Evolutionary conservation across 164 flowering plant genomes (phyloP), one percentile per base, ranked within the genome.

Genomic region (Dillenia turbinata): DNA sequence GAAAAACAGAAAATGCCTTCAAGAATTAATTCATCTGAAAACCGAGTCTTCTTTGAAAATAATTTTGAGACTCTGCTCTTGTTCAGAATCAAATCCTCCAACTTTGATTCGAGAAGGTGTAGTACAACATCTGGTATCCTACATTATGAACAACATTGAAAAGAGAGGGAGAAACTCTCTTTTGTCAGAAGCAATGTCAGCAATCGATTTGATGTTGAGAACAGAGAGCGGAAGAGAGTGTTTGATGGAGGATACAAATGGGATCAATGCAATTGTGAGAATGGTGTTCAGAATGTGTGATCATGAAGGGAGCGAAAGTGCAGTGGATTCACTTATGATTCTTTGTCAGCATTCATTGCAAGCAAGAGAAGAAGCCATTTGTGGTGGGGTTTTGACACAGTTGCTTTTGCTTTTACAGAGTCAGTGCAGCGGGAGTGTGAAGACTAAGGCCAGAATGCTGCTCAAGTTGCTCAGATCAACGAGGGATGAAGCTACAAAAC

Each of bases 401-500:
- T 57, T 86, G 64, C 66, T 89, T 53, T 60, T 89, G 56, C 81
- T 89, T 1, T 68, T 89, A 10, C 92, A 86, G 71, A 86, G 90
- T 73, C 88, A 86, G 70, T 85, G 88, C 22, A 69, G 72, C 66
- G 64, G 59, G 16, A 75, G 79, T 67, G 75, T 73, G 22, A 89
- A 86, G 70, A 72, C 71, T 46, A 85, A 72, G 76, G 92, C 90
- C 43, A 81, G 90, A 68, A 61, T 72, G 74, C 48, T 89, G 78
- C 83, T 89, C 44, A 89, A 89, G 71, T 61, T 86, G 72, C 86
- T 86, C 16, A 77, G 88, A 63, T 73, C 85, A 40, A 69, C 76
- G 73, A 71, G 76, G 67, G 51, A 15, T 19, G 77, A 70, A 57
- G 81, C 75, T 14, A 60, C 53, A 62, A 74, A 4, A 33, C 5